phyloP scores from a whole-genome alignment of 306 rosid species.

The Geum urbanum region DNA sequence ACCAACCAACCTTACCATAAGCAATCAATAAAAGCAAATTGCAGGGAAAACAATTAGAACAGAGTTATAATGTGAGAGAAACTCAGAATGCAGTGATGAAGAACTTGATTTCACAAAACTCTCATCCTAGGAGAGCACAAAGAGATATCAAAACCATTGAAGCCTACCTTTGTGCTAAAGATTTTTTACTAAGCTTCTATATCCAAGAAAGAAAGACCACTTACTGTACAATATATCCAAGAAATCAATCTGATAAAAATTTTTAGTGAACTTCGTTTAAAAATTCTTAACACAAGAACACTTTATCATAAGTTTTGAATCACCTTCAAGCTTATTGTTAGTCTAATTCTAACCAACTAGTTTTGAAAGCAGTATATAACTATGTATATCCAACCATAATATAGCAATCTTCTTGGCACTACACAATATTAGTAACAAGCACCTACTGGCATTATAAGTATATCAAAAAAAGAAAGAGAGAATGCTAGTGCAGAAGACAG shows the following conservation, averaged over 20 bases:
- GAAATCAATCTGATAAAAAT: too few species aligned
- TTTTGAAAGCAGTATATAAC: background rate
- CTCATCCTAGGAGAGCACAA: background rate
- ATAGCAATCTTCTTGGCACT: background rate
- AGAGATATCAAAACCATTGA: background rate
- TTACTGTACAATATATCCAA: background rate
- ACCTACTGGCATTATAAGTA: too few species aligned
- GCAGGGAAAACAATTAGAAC: background rate
- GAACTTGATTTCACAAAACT: constrained; percentile 9
- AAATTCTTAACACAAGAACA: too few species aligned
- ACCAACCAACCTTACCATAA: too few species aligned
- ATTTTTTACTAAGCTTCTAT: background rate
- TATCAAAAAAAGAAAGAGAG: too few species aligned
- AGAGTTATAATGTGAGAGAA: background rate
- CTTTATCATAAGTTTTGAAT: too few species aligned
- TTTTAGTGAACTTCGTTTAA: too few species aligned
- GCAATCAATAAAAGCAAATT: background rate
- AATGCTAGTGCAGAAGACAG: background rate
- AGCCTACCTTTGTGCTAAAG: background rate
- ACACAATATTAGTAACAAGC: too few species aligned
- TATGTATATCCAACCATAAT: constrained; percentile 7
- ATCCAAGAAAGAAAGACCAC: background rate
- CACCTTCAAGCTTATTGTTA: too few species aligned
- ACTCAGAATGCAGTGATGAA: background rate
- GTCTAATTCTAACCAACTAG: background rate